A percentile compares a stretch with the other conserved stretches of the same genome.
phyloP scores from a whole-genome alignment of 2,329 filamentous ascomycete genomes.

The Aureobasidium sp. region DNA sequence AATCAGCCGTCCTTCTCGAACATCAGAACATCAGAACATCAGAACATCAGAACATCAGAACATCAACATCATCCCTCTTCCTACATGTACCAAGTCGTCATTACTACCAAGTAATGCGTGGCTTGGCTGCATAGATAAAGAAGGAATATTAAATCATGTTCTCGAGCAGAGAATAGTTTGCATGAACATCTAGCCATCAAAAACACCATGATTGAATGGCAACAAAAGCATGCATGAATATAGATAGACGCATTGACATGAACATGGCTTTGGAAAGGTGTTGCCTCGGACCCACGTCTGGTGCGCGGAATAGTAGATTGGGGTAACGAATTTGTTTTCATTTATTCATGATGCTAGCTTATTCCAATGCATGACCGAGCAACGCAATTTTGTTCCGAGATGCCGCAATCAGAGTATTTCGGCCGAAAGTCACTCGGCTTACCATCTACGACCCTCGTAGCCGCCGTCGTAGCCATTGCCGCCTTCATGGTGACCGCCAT shows the following conservation, averaged over 20 bases:
- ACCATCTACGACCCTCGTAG: constrained; percentile 9
- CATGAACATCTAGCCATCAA: background rate
- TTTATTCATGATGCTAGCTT: background rate
- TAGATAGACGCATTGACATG: background rate
- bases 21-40: background rate
- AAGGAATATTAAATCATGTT: background rate
- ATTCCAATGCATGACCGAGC: background rate
- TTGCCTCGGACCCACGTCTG: background rate
- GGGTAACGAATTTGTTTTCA: background rate
- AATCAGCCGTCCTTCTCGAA: background rate
- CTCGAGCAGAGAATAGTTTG: background rate
- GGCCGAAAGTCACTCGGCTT: background rate
- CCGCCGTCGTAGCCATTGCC: background rate
- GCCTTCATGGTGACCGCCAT: background rate
- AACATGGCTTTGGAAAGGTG: background rate
- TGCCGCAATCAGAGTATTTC: background rate
- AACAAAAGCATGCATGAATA: background rate
- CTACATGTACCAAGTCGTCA: background rate
- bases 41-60: background rate
- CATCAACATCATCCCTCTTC: background rate
- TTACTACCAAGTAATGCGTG: background rate
- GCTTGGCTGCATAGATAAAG: background rate
- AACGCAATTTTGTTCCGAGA: background rate
- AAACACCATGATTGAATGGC: background rate
- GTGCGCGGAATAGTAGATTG: no score